Conservation (phyloP, 1,139 yeast species). For the Hansenula lynferdii region DNA sequence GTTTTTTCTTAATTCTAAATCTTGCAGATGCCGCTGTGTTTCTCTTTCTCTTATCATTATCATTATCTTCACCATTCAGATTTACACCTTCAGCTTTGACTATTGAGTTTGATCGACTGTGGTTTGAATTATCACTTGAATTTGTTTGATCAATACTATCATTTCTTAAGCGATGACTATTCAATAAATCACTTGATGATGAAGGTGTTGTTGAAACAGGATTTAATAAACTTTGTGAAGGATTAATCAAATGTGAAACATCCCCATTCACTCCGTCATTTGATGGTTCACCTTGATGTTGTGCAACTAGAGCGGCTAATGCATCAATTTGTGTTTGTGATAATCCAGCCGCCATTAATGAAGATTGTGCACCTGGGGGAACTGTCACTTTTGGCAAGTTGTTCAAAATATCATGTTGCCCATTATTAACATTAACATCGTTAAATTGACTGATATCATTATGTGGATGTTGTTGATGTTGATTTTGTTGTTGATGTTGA, state of each 20-base stretch:
- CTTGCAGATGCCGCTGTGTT: constrained; percentile 67
- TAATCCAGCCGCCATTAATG: constrained; percentile 61
- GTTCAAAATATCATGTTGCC: constrained; percentile 20
- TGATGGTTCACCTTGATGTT: constrained; percentile 53
- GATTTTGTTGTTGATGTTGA: constrained; percentile 5
- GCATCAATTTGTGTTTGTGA: constrained; percentile 66
- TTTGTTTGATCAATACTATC: background rate
- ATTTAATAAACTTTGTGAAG: constrained; percentile 1
- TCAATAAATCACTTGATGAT: background rate
- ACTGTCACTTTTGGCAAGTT: constrained; percentile 57
- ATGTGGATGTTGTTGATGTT: constrained; percentile 8
- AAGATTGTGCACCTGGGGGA: constrained; percentile 65
- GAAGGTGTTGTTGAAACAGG: background rate
- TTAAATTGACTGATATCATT: background rate
- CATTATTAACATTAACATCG: background rate
- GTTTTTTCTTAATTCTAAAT: constrained; percentile 57
- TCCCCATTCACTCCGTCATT: no score
- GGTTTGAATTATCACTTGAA: background rate
- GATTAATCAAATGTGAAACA: background rate
- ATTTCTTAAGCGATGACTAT: no score
- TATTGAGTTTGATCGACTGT: constrained; percentile 2
- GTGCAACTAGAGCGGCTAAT: constrained; percentile 66
- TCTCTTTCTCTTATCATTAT: constrained; percentile 46
- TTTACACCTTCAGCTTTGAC: constrained; percentile 1
- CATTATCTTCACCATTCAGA: constrained; percentile 20